phyloP scores from a whole-genome alignment of 768 basidiomycete species.

The Tulasnella sp. region DNA sequence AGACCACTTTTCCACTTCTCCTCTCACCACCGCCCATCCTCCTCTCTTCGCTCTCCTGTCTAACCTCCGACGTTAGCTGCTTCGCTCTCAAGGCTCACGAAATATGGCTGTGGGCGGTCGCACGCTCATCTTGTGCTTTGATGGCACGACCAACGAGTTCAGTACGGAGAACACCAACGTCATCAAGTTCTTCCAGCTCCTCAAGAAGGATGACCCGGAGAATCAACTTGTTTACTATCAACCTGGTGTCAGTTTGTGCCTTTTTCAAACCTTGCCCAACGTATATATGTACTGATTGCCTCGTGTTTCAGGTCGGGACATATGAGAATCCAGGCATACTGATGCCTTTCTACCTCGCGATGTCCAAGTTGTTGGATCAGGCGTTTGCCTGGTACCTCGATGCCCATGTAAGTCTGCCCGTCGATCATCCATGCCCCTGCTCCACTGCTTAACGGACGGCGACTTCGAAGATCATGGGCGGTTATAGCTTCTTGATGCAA shows the following conservation, averaged over 20 bases:
- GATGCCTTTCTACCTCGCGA: neutral
- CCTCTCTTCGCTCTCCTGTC: no score
- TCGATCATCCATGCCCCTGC: neutral
- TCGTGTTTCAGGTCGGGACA: neutral
- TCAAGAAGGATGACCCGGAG: constrained; percentile 25
- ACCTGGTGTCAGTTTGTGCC: neutral
- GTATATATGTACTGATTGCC: neutral
- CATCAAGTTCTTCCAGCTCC: constrained; percentile 27
- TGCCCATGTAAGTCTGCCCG: constrained; percentile 11
- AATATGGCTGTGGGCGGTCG: neutral
- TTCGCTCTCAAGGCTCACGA: no score
- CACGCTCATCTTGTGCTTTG: constrained; percentile 20
- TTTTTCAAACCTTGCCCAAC: neutral
- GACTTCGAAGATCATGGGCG: constrained; percentile 16
- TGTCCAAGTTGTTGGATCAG: constrained; percentile 13
- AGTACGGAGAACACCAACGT: constrained; percentile 20
- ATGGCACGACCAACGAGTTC: constrained; percentile 18
- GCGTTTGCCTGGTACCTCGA: constrained; percentile 20
- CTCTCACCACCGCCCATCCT: no score
- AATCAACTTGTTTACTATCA: constrained; percentile 25
- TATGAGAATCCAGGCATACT: constrained; percentile 9
- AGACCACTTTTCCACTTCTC: no score
- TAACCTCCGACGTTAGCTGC: no score
- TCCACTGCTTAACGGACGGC: neutral
- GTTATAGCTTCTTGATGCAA: constrained; percentile 20